Conservation (phyloP, 805 yeast species). For the Saccharomycopsis sp. region DNA sequence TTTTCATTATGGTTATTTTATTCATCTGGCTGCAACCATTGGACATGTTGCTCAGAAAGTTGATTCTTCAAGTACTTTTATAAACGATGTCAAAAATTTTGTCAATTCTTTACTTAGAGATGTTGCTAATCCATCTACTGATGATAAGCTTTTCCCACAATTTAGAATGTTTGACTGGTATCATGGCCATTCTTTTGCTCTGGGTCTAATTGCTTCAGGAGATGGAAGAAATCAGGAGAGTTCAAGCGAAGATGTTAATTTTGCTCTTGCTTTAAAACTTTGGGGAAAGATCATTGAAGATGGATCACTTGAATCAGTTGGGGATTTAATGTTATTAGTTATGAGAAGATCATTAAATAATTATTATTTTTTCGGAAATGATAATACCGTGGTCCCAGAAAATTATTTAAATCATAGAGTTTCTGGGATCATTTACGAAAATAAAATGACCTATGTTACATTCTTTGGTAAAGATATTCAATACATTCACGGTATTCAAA, state of each 20-base stretch:
- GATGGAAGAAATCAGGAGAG: constrained; percentile 69
- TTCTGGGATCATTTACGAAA: constrained; percentile 60
- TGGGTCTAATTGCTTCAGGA: constrained; percentile 48
- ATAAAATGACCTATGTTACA: constrained; percentile 62
- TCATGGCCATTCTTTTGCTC: constrained; percentile 68
- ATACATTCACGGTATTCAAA: constrained; percentile 70
- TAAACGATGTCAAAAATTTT: constrained; percentile 38
- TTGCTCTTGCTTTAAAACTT: constrained; percentile 53
- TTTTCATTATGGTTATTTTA: constrained; percentile 76
- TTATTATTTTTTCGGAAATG: constrained; percentile 54
- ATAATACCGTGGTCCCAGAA: constrained; percentile 40
- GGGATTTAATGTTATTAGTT: constrained; percentile 46
- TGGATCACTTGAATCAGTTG: constrained; percentile 38
- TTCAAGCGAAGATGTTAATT: constrained; percentile 62
- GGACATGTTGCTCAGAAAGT: constrained; percentile 38
- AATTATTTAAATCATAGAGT: constrained; percentile 47
- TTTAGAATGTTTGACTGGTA: constrained; percentile 62
- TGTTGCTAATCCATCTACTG: constrained; percentile 48
- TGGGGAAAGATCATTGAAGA: constrained; percentile 60
- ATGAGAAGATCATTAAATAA: constrained; percentile 42
- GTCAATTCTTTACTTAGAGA: constrained; percentile 55
- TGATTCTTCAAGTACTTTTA: constrained; percentile 35
- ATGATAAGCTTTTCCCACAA: constrained; percentile 50
- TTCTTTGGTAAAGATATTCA: constrained; percentile 52
- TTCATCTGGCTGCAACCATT: constrained; percentile 74